Evolutionary conservation across 2,329 filamentous ascomycete species (phyloP).

Genomic region (Epichloe sp.): DNA sequence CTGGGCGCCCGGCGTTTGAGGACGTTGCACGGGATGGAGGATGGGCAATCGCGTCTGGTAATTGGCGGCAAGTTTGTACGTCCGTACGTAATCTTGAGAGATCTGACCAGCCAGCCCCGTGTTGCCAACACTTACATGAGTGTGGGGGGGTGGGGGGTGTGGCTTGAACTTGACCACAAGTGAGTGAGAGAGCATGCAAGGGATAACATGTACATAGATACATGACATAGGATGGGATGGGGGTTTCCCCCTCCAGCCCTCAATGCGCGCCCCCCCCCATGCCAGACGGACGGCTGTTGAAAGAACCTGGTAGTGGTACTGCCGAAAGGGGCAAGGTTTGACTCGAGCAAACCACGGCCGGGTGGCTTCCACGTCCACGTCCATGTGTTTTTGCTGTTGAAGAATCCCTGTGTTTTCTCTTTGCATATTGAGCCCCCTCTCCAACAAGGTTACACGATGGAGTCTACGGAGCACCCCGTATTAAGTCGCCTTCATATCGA

Average conservation of each 20-base stretch:
- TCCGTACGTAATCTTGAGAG: conserved; percentile 2
- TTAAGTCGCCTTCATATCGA: neutral
- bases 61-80: neutral
- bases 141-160: neutral
- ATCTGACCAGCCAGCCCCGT: conserved; percentile 5
- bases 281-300: too few species aligned
- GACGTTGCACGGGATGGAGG: neutral
- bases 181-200: neutral
- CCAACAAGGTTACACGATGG: neutral
- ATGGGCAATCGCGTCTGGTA: neutral
- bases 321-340: too few species aligned
- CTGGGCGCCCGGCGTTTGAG: neutral
- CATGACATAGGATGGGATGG: neutral
- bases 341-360: too few species aligned
- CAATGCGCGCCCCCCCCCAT: too few species aligned
- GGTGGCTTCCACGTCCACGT: too few species aligned
- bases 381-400: neutral
- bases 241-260: too few species aligned
- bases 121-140: neutral
- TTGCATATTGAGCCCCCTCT: too few species aligned
- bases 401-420: neutral
- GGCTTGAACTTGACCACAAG: neutral
- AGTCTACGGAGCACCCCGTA: too few species aligned
- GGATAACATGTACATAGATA: neutral
- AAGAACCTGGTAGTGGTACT: too few species aligned